A percentile compares a stretch with the other conserved stretches of the same genome.
These are phyloP conservation scores for Luvunga scandens DNA, from an alignment of 345 rosid species.

Conservation along the genomic window DNA sequence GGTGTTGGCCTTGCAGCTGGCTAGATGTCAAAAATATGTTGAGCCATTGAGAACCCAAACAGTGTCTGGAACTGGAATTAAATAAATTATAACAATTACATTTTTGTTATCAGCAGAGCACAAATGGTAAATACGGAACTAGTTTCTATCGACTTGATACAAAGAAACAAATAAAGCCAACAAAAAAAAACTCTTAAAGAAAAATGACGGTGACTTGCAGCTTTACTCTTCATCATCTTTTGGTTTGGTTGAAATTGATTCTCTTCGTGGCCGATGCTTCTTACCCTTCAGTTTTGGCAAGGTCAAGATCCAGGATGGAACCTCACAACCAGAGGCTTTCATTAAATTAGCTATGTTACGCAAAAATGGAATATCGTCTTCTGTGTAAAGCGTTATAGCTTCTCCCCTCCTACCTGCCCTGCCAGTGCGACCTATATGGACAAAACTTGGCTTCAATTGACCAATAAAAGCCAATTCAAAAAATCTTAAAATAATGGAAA, in stretches of 20 bases:
- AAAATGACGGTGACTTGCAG: not conserved
- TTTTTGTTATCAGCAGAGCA: too few species aligned
- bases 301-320: slow-evolving; percentile 79
- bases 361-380: slow-evolving; percentile 69
- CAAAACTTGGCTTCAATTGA: slow-evolving; percentile 4
- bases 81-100: too few species aligned
- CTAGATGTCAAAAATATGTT: not conserved
- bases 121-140: too few species aligned
- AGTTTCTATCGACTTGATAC: not conserved
- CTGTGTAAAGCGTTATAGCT: slow-evolving; percentile 80
- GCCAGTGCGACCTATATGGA: slow-evolving; percentile 69
- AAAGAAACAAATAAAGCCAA: not conserved
- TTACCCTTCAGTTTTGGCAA: slow-evolving; percentile 72
- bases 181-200: not conserved
- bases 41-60: too few species aligned
- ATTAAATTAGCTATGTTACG: slow-evolving; percentile 85
- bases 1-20: not conserved
- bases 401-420: slow-evolving; percentile 93
- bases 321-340: slow-evolving; percentile 87
- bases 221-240: slow-evolving; percentile 32
- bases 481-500: not conserved
- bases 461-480: not conserved
- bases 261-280: slow-evolving; percentile 78
- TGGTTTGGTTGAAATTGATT: slow-evolving; percentile 65
- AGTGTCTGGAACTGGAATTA: too few species aligned